Evolutionary conservation across 805 yeast genomes (phyloP).

Genomic region (Torulaspora maleeae): DNA sequence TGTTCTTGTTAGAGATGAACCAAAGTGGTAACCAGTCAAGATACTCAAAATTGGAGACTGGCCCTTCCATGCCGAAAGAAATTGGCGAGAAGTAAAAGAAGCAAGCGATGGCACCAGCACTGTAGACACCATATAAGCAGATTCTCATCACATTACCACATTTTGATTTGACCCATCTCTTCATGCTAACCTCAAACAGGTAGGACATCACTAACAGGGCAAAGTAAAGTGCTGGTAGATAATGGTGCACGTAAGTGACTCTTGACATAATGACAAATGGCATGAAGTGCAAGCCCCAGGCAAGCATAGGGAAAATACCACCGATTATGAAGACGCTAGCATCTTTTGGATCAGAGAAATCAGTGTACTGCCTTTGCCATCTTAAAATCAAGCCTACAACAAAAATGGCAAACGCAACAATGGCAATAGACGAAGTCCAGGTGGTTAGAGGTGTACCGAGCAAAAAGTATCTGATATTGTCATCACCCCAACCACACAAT

Average conservation of each 20-base stretch:
- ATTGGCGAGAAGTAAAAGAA: conserved; percentile 61
- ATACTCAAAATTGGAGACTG: conserved; percentile 38
- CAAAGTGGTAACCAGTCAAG: conserved; percentile 48
- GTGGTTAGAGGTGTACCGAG: conserved; percentile 77
- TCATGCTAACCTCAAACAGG: conserved; percentile 45
- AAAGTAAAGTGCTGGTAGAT: conserved; percentile 77
- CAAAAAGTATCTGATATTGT: conserved; percentile 58
- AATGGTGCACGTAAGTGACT: conserved; percentile 83
- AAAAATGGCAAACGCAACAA: conserved; percentile 49
- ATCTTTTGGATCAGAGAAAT: conserved; percentile 47
- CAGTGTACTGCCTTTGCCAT: conserved; percentile 78
- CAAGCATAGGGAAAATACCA: conserved; percentile 73
- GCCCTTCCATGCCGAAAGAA: conserved; percentile 62
- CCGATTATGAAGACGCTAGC: conserved; percentile 58
- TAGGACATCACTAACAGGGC: conserved; percentile 57
- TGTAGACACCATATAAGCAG: conserved; percentile 39
- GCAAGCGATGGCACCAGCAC: conserved; percentile 43
- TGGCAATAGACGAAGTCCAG: conserved; percentile 65
- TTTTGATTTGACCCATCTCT: conserved; percentile 29
- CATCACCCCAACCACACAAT: conserved; percentile 71
- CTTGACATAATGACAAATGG: conserved; percentile 81
- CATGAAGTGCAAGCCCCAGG: conserved; percentile 72
- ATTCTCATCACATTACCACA: conserved; percentile 27
- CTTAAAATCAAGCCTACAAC: conserved; percentile 51
- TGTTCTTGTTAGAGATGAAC: conserved; percentile 37